These are phyloP conservation scores for Suillus spraguei DNA, from an alignment of 768 basidiomycete genomes.

Conservation along the genomic window DNA sequence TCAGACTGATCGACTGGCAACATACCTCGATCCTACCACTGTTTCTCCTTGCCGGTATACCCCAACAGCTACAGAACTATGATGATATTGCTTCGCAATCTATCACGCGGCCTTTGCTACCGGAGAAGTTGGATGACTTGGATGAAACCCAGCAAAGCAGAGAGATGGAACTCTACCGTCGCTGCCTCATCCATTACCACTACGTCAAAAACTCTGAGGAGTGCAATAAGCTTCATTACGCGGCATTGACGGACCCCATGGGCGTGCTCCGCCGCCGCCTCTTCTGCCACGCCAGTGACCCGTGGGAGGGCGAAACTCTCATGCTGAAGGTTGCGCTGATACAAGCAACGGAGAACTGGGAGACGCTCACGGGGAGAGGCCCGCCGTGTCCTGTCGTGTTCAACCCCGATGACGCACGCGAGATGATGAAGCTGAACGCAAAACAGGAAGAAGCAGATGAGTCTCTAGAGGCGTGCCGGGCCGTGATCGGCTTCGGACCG, in stretches of 20 bases:
- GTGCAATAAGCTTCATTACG: slow-evolving; percentile 48
- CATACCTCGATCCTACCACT: slow-evolving; percentile 53
- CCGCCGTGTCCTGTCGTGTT: slow-evolving; percentile 49
- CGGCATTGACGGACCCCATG: slow-evolving; percentile 40
- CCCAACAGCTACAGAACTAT: slow-evolving; percentile 48
- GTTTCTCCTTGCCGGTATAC: slow-evolving; percentile 52
- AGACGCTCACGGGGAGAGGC: slow-evolving; percentile 39
- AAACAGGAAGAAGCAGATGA: slow-evolving; percentile 33
- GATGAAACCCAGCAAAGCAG: slow-evolving; percentile 36
- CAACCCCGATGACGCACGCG: slow-evolving; percentile 44
- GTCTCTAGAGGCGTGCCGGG: slow-evolving; percentile 29
- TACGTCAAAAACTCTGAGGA: slow-evolving; percentile 46
- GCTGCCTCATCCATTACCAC: slow-evolving; percentile 52
- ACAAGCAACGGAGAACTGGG: slow-evolving; percentile 46
- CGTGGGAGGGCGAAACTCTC: slow-evolving; percentile 59
- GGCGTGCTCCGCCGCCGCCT: slow-evolving; percentile 43
- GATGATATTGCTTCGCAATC: slow-evolving; percentile 42
- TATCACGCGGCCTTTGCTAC: slow-evolving; percentile 44
- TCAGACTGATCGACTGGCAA: slow-evolving; percentile 56
- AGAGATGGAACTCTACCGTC: slow-evolving; percentile 41
- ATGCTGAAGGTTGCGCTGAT: no score
- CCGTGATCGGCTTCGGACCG: slow-evolving; percentile 35
- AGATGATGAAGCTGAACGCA: slow-evolving; percentile 42
- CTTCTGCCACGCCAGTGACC: slow-evolving; percentile 44
- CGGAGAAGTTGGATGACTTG: slow-evolving; percentile 45